Evolutionary conservation across 768 basidiomycete genomes (phyloP).

Genomic region (Pilatotrama ljubarskyi): DNA sequence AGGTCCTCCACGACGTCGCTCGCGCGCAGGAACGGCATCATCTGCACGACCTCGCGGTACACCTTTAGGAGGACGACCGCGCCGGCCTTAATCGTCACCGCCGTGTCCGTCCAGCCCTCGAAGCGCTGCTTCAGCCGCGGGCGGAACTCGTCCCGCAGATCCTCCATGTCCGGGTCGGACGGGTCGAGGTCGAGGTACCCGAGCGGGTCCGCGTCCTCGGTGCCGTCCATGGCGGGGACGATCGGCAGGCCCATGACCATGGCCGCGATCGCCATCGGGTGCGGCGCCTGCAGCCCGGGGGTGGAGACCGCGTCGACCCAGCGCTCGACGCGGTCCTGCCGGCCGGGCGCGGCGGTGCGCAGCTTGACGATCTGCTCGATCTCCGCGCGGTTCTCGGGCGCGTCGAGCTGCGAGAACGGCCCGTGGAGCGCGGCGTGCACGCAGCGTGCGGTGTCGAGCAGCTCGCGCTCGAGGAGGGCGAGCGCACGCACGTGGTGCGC

Average conservation of each 20-base stretch:
- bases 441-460: conserved; percentile 45
- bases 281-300: conserved; percentile 35
- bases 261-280: conserved; percentile 63
- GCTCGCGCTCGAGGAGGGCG: conserved; percentile 52
- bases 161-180: conserved; percentile 57
- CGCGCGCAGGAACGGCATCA: conserved; percentile 59
- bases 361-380: conserved; percentile 49
- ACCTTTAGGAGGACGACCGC: conserved; percentile 38
- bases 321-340: conserved; percentile 47
- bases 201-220: conserved; percentile 47
- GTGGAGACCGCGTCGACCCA: conserved; percentile 55
- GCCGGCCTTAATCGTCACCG: conserved; percentile 41
- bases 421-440: conserved; percentile 45
- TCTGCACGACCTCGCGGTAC: conserved; percentile 45
- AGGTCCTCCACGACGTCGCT: conserved; percentile 58
- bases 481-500: conserved; percentile 34
- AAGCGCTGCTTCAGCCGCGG: conserved; percentile 59
- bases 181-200: conserved; percentile 53
- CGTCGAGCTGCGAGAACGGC: conserved; percentile 50
- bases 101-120: conserved; percentile 54
- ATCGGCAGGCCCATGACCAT: conserved; percentile 61
- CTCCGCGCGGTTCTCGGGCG: conserved; percentile 40
- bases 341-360: conserved; percentile 36
- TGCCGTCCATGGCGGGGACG: conserved; percentile 38
- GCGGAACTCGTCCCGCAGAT: conserved; percentile 59